phyloP scores from a whole-genome alignment of 2,329 filamentous ascomycete species.

The Fulvia fulva region DNA sequence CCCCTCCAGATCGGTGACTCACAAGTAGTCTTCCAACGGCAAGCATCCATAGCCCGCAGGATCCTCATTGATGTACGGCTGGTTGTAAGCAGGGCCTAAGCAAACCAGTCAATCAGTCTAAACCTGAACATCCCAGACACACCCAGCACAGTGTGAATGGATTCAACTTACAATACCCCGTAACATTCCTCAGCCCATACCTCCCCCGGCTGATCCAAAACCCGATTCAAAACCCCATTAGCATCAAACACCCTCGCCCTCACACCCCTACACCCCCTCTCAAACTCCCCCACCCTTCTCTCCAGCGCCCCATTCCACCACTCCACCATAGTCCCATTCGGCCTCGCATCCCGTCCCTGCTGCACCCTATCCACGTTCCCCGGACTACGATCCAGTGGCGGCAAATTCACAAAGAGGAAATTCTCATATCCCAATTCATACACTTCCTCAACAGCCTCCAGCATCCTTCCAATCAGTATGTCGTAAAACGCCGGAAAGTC shows the following conservation, averaged over 20 bases:
- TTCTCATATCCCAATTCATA: neutral
- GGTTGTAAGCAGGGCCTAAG: constrained; percentile 37
- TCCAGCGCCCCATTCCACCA: constrained; percentile 44
- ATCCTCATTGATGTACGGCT: constrained; percentile 43
- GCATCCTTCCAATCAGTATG: constrained; percentile 37
- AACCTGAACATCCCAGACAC: neutral
- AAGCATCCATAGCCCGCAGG: constrained; percentile 46
- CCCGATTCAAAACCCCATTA: constrained; percentile 39
- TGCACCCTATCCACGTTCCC: constrained; percentile 1
- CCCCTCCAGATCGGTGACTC: neutral
- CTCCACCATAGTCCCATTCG: constrained; percentile 46
- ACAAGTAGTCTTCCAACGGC: constrained; percentile 8
- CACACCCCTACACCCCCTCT: constrained; percentile 29
- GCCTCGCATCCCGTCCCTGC: constrained; percentile 29
- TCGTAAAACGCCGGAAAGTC: constrained; percentile 47
- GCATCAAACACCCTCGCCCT: constrained; percentile 45
- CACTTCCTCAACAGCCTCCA: neutral
- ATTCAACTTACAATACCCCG: constrained; percentile 38
- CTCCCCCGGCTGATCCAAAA: constrained; percentile 40
- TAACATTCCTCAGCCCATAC: constrained; percentile 47
- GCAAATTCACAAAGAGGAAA: neutral
- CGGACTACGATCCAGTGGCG: neutral
- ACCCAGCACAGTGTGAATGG: neutral
- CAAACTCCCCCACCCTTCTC: constrained; percentile 36
- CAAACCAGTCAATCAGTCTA: too few species aligned